A percentile compares a stretch with the other conserved stretches of the same genome.
phyloP scores from a whole-genome alignment of 2,329 filamentous ascomycete species.

The Macrophomina tecta region DNA sequence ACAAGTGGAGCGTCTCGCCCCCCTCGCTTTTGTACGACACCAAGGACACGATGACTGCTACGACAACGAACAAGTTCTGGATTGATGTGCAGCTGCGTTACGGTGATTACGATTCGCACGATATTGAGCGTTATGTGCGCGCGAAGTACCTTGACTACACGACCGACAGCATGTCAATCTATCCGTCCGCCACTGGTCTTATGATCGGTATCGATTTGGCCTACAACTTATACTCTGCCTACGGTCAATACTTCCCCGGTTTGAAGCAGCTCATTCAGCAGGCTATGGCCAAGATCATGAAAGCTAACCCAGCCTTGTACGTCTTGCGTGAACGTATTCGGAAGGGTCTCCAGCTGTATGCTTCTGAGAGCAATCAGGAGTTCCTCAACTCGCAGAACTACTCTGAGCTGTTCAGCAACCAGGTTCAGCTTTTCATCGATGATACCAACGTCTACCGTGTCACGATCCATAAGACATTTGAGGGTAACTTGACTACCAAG shows the following conservation, averaged over 20 bases:
- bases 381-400: slow-evolving; percentile 99
- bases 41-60: slow-evolving; percentile 92
- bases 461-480: slow-evolving; percentile 99
- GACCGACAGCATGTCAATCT: slow-evolving; percentile 97
- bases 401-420: slow-evolving; percentile 98
- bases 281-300: slow-evolving; percentile 99
- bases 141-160: slow-evolving; percentile 99
- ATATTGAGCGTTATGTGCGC: slow-evolving; percentile 96
- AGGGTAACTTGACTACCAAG: slow-evolving; percentile 98
- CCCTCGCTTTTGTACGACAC: slow-evolving; percentile 95
- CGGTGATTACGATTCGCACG: slow-evolving; percentile 98
- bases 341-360: slow-evolving; percentile 96
- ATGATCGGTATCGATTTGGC: slow-evolving; percentile 98
- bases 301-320: slow-evolving; percentile 95
- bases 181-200: slow-evolving; percentile 92
- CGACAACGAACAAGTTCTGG: slow-evolving; percentile 99
- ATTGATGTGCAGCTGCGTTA: slow-evolving; percentile 95
- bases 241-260: slow-evolving; percentile 98
- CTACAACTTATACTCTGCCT: slow-evolving; percentile 98
- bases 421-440: slow-evolving; percentile 98
- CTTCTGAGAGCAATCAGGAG: slow-evolving; percentile 98
- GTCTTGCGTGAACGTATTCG: slow-evolving; percentile 96
- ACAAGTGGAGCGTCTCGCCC: slow-evolving; percentile 98
- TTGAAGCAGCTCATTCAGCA: slow-evolving; percentile 95
- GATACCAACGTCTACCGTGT: slow-evolving; percentile 99